Conservation (phyloP, 768 basidiomycete genomes). For the Leccinum boreale region DNA sequence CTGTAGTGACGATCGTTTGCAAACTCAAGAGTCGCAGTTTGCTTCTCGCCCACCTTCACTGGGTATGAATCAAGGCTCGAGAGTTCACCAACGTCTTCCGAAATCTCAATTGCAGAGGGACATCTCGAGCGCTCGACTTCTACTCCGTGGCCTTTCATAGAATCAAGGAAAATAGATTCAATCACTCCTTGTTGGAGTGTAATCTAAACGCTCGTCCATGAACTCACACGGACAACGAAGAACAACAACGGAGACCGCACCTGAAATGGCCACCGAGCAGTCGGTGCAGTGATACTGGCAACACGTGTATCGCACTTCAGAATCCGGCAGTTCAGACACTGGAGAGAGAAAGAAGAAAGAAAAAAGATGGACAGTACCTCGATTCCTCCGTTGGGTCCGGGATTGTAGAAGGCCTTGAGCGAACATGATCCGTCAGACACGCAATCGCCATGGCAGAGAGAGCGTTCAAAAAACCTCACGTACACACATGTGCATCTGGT, state of each 20-base stretch:
- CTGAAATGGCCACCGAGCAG: constrained; percentile 71
- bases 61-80: constrained; percentile 28
- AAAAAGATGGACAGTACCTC: constrained; percentile 38
- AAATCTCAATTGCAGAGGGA: constrained; percentile 32
- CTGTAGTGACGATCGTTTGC: constrained; percentile 6
- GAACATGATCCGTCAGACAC: background rate
- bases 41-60: constrained; percentile 22
- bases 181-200: constrained; percentile 42
- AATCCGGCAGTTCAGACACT: background rate
- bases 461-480: constrained; percentile 17
- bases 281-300: constrained; percentile 57
- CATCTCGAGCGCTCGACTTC: constrained; percentile 35
- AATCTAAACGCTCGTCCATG: constrained; percentile 16
- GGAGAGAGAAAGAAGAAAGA: background rate
- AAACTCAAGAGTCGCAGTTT: background rate
- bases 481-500: constrained; percentile 69
- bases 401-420: constrained; percentile 71
- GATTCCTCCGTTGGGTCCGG: constrained; percentile 55
- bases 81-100: constrained; percentile 38
- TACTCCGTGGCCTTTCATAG: constrained; percentile 31
- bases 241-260: constrained; percentile 29
- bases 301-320: constrained; percentile 58
- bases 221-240: background rate
- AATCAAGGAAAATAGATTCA: constrained; percentile 41
- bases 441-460: background rate